Percentiles rank a stretch among this genome's conserved stretches.
These are phyloP conservation scores for Amanita muscaria DNA, from an alignment of 768 basidiomycete genomes.

Conservation along the genomic window DNA sequence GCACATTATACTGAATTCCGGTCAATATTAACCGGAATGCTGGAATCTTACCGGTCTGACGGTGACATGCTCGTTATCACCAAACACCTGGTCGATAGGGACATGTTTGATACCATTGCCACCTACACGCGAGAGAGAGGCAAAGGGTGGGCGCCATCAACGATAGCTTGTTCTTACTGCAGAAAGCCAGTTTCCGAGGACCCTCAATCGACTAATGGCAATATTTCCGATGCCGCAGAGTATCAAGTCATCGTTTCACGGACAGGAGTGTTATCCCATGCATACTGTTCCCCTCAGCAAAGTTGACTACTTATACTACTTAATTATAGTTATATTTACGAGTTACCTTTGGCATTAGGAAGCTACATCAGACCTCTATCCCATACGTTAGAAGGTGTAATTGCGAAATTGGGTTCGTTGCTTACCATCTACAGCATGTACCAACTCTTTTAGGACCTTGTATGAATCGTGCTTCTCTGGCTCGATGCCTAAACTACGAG, in stretches of 20 bases:
- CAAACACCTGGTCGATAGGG: conserved; percentile 70
- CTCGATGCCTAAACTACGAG: conserved; percentile 58
- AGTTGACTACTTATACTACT: conserved; percentile 1
- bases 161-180: conserved; percentile 45
- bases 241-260: conserved; percentile 40
- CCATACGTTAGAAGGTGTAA: background rate
- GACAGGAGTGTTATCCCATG: conserved; percentile 55
- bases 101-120: conserved; percentile 69
- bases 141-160: conserved; percentile 53
- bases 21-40: conserved; percentile 86
- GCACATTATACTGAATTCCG: conserved; percentile 87
- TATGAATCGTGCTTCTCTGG: conserved; percentile 44
- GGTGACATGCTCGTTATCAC: conserved; percentile 85
- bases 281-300: conserved; percentile 24
- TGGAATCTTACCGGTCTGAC: conserved; percentile 89
- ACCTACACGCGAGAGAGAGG: conserved; percentile 46
- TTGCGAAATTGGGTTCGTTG: background rate
- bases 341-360: too few relatives aligned
- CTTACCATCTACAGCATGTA: conserved; percentile 34
- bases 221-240: conserved; percentile 13
- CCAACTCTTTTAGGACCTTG: conserved; percentile 48
- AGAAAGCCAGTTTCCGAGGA: conserved; percentile 32
- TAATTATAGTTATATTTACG: too few relatives aligned
- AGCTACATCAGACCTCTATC: background rate
- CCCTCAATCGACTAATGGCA: background rate